phyloP scores from a whole-genome alignment of 2,329 filamentous ascomycete genomes.

The Neurospora sp. region DNA sequence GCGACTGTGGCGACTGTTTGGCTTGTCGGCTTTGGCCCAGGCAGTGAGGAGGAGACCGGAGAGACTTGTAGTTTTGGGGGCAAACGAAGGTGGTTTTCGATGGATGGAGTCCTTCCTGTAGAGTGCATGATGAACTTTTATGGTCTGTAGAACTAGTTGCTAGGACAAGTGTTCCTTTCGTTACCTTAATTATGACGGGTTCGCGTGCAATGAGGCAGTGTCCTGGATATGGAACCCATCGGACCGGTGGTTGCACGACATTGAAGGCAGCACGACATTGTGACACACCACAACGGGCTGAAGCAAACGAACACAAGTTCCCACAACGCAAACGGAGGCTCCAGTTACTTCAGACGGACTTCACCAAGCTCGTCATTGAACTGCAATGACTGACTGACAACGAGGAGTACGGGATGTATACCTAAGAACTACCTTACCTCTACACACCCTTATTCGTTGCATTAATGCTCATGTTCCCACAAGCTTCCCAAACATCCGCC shows the following conservation, averaged over 20 bases:
- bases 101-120: too few species aligned
- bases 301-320: background rate
- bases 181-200: too few species aligned
- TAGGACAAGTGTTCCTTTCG: too few species aligned
- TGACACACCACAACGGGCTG: background rate
- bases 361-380: background rate
- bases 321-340: background rate
- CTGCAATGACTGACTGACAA: background rate
- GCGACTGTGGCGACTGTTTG: too few species aligned
- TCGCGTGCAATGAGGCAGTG: too few species aligned
- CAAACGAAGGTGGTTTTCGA: too few species aligned
- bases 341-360: background rate
- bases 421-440: background rate
- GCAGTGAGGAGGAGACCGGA: too few species aligned
- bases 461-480: background rate
- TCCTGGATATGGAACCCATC: background rate
- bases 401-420: background rate
- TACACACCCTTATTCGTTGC: background rate
- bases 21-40: too few species aligned
- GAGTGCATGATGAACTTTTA: too few species aligned
- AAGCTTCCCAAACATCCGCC: background rate
- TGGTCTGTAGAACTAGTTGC: too few species aligned
- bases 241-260: background rate
- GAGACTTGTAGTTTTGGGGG: too few species aligned
- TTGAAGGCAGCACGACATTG: background rate